These are phyloP conservation scores for Chenopodium quinoa DNA, from an alignment of 148 eudicot genomes.

Conservation along the genomic window DNA sequence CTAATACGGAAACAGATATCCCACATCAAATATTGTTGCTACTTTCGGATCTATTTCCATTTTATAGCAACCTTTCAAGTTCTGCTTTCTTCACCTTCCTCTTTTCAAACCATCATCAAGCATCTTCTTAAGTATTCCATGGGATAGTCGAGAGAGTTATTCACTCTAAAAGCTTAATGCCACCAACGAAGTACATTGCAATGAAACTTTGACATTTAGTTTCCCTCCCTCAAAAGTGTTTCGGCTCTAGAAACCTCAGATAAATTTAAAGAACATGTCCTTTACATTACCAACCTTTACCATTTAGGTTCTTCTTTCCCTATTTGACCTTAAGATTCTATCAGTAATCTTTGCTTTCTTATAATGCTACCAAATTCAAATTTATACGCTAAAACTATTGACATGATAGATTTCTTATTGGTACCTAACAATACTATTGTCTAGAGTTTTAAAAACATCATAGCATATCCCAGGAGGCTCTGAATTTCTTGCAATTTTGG, in stretches of 20 bases:
- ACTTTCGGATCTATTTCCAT: neutral
- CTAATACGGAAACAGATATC: neutral
- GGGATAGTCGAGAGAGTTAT: no score
- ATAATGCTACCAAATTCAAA: neutral
- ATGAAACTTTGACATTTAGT: neutral
- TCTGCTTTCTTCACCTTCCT: no score
- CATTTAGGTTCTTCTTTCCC: no score
- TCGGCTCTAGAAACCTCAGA: neutral
- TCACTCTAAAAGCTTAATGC: no score
- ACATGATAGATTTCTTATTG: neutral
- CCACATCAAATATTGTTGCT: neutral
- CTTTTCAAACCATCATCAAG: no score
- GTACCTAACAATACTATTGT: neutral
- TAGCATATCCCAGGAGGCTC: no score
- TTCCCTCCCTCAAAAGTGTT: neutral
- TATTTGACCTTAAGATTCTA: neutral
- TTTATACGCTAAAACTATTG: no score
- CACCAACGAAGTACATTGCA: neutral
- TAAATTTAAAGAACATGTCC: no score
- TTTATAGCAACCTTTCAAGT: no score
- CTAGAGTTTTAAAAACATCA: no score
- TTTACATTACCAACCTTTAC: no score
- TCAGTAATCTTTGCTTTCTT: neutral
- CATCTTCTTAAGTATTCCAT: no score
- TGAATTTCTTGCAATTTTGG: neutral